These are phyloP conservation scores for Syzygium oleosum DNA, from an alignment of 345 rosid genomes.

Conservation along the genomic window DNA sequence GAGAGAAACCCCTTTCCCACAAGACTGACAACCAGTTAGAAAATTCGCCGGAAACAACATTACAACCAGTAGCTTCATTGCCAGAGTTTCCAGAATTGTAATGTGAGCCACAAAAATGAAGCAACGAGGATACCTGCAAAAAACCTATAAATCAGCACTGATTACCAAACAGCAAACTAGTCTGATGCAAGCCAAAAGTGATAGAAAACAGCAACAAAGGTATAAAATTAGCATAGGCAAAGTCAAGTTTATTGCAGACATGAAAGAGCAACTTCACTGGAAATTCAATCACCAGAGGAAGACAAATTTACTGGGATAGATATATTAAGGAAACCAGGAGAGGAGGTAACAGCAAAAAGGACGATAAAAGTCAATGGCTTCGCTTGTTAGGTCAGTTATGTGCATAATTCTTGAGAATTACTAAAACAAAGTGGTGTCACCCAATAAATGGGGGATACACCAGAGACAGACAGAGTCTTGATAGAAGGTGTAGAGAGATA, in stretches of 20 bases:
- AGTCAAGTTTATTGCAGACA: background rate
- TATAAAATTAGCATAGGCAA: background rate
- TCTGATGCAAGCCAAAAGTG: background rate
- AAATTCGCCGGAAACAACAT: conserved; percentile 27
- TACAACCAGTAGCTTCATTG: conserved; percentile 18
- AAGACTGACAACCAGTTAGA: conserved; percentile 75
- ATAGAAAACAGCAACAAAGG: background rate
- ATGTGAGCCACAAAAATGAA: conserved; percentile 44
- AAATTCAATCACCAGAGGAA: background rate
- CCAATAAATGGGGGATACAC: background rate
- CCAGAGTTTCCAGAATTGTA: conserved; percentile 36
- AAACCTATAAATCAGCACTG: background rate
- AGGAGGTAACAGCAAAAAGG: background rate
- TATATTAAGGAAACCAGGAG: background rate
- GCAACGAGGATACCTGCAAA: conserved; percentile 55
- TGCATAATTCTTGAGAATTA: background rate
- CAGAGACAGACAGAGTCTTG: background rate
- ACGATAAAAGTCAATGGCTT: background rate
- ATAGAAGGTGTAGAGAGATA: background rate
- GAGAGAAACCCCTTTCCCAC: conserved; percentile 79
- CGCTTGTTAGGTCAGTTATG: background rate
- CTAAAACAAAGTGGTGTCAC: background rate
- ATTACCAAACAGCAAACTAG: background rate
- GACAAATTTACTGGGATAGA: background rate
- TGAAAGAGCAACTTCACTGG: background rate